A percentile compares a stretch with the other conserved stretches of the same genome.
phyloP scores from a whole-genome alignment of 1,284 basidiomycete genomes.

The Ceratobasidium sp. region DNA sequence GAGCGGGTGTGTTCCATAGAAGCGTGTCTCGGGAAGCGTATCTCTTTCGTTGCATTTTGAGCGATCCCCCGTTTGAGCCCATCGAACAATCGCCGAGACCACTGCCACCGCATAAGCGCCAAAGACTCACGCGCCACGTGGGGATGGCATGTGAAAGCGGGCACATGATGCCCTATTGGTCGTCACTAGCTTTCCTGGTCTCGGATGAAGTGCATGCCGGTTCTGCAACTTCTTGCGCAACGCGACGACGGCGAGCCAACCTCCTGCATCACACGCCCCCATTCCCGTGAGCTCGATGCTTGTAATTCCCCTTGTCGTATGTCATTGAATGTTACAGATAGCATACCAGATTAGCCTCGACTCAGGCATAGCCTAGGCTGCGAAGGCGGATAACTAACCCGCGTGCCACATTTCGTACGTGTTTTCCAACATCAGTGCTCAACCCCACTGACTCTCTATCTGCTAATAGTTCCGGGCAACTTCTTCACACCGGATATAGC shows the following conservation, averaged over 20 bases:
- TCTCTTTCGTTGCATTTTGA: not conserved
- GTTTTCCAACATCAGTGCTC: not conserved
- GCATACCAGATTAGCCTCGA: not conserved
- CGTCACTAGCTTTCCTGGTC: not conserved
- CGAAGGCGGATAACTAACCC: not conserved
- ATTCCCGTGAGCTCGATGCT: not conserved
- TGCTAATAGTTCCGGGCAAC: not conserved
- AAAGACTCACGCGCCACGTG: not conserved
- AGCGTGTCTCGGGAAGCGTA: not conserved
- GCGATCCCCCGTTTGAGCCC: not conserved
- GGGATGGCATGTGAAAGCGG: slow-evolving; percentile 15
- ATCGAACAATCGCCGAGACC: not conserved
- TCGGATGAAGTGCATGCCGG: slow-evolving; percentile 37
- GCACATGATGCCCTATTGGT: slow-evolving; percentile 22
- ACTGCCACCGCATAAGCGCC: not conserved
- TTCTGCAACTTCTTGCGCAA: slow-evolving; percentile 8
- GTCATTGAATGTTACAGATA: not conserved
- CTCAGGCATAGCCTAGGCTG: not conserved
- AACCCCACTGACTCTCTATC: too few species aligned
- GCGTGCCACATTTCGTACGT: not conserved
- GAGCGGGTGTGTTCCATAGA: not conserved
- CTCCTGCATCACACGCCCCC: not conserved
- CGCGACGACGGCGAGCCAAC: slow-evolving; percentile 31
- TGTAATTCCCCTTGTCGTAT: not conserved
- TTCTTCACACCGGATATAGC: not conserved